These are phyloP conservation scores for Phytophthora hybrid DNA, from an alignment of 352 stramenopile genomes.

Conservation along the genomic window DNA sequence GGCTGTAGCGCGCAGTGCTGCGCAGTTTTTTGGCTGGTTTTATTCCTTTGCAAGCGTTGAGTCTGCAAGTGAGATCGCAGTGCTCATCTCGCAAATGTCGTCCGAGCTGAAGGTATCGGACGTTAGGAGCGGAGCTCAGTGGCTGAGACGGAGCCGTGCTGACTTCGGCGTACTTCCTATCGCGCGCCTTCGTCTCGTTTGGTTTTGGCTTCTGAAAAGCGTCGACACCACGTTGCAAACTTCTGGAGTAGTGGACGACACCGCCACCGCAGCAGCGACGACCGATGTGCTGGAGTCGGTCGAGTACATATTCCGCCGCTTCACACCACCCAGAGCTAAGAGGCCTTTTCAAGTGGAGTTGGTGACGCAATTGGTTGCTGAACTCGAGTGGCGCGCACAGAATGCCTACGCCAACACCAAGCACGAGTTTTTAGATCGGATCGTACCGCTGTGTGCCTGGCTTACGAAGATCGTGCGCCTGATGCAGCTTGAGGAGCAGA, in stretches of 20 bases:
- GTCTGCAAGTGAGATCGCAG: conserved; percentile 27
- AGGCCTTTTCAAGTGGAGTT: conserved; percentile 64
- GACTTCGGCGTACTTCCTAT: conserved; percentile 41
- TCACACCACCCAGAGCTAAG: conserved; percentile 47
- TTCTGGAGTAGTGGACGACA: conserved; percentile 5
- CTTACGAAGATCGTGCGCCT: conserved; percentile 66
- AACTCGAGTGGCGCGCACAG: conserved; percentile 61
- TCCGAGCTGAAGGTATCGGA: conserved; percentile 30
- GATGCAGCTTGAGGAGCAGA: conserved; percentile 55
- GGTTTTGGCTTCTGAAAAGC: conserved; percentile 68
- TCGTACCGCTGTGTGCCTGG: conserved; percentile 47
- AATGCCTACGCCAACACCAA: conserved; percentile 38
- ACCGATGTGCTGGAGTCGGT: conserved; percentile 58
- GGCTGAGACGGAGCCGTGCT: conserved; percentile 54
- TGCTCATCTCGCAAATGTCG: conserved; percentile 31
- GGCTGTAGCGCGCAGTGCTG: conserved; percentile 13
- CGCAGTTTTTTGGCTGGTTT: conserved; percentile 57
- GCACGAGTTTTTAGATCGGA: conserved; percentile 37
- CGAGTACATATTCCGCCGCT: conserved; percentile 69
- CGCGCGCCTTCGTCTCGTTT: conserved; percentile 56
- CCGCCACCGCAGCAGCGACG: conserved; percentile 9
- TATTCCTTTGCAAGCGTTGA: conserved; percentile 36
- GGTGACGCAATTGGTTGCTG: conserved; percentile 52
- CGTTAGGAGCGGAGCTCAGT: conserved; percentile 37
- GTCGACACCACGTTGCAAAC: conserved; percentile 26